These are phyloP conservation scores for Karstenula rhodostoma DNA, from an alignment of 2,329 filamentous ascomycete genomes.

Conservation along the genomic window DNA sequence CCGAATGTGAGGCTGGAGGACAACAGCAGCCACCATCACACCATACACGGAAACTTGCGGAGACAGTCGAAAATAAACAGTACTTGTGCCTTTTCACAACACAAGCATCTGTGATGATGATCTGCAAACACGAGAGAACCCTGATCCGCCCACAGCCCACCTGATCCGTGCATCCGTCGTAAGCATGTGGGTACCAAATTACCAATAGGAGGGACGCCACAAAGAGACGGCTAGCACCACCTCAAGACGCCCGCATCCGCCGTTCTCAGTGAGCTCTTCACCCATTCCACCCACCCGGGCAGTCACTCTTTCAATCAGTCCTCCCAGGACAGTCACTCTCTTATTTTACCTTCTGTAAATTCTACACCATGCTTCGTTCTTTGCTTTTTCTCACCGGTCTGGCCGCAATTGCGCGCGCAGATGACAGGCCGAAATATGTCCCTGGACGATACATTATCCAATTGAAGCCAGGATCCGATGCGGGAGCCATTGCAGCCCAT, in stretches of 20 bases:
- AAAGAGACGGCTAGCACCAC: neutral
- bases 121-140: neutral
- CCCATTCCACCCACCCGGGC: constrained; percentile 7
- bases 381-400: constrained; percentile 5
- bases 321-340: constrained; percentile 1
- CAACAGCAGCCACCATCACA: neutral
- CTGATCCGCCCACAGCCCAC: neutral
- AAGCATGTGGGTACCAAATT: constrained; percentile 9
- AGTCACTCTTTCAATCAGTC: constrained; percentile 4
- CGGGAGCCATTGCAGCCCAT: constrained; percentile 21
- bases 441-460: constrained; percentile 52
- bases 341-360: neutral
- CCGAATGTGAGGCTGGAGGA: neutral
- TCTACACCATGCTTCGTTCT: constrained; percentile 7
- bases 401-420: constrained; percentile 1
- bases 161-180: constrained; percentile 8
- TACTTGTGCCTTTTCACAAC: neutral
- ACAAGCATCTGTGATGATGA: neutral
- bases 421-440: constrained; percentile 20
- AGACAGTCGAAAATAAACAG: neutral
- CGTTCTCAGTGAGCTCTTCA: neutral
- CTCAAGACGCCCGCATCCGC: neutral
- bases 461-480: constrained; percentile 38
- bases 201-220: constrained; percentile 5
- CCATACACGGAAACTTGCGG: neutral